Evolutionary conservation across 257 asterid genomes (phyloP), one percentile per base, ranked within the genome.

Genomic region (Solanum verrucosum): DNA sequence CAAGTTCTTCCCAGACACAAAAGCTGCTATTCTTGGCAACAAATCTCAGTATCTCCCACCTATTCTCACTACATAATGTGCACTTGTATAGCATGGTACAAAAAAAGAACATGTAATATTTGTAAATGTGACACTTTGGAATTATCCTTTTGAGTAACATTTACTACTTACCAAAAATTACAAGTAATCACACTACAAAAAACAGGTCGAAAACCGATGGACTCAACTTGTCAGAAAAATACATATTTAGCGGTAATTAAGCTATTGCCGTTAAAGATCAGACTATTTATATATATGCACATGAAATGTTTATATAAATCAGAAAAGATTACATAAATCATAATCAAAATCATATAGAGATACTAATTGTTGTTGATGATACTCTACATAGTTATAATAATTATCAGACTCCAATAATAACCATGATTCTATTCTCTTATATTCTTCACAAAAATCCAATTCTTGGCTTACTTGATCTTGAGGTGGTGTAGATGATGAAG

Each of bases 1-100:
- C 81, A 94, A 95, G 18, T 89, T 89, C 89, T 96, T 97, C 75
- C 99, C 99, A 0, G 98, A 97, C 86, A 94, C 99, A 6, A 94
- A 93, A 91, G 98, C 99, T 52, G 91, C 71, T n/a, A 94, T 96
- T 74, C 98, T 94, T 75, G 98, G 99, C 38, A 89, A 88, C 14
- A 91, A 35, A 85, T 92, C 96, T 13, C 94, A 91, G 0, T 88
- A 65, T 81, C 94, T 95, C 77, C 98, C 96, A 21, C 93, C 97
- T 10, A 91, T 91, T 87, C 98, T 96, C 88, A 95, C 98, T 56
- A 96, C 98, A 56, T 95, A 87, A 91, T 40, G 70, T 29, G 18
- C 68, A 81, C 7, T 29, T 46, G n/a, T 56, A 14, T 18, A 67
- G 23, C 44, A 40, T 44, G 52, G 6, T 46, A 81, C 68, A n/a